Conservation (phyloP, 352 stramenopile species). For the Phytophthora macrochlamydospora region DNA sequence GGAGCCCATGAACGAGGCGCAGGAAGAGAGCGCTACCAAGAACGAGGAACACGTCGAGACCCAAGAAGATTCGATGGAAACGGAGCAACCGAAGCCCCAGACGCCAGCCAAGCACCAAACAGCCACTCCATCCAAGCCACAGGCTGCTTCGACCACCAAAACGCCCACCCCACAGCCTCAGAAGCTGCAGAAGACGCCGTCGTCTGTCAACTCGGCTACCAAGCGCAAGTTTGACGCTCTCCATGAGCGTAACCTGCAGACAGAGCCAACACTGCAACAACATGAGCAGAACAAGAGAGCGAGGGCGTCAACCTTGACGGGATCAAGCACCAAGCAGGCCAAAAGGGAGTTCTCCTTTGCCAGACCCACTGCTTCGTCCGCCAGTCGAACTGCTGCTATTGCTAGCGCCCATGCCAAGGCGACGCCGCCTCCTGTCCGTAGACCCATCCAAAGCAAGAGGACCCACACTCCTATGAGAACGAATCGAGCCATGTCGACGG, state of each 20-base stretch:
- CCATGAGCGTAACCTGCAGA: slow-evolving; percentile 2
- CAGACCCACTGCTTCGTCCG: slow-evolving; percentile 34
- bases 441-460: too few species aligned
- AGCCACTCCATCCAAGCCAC: not conserved
- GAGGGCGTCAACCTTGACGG: slow-evolving; percentile 15
- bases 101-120: not conserved
- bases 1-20: not conserved
- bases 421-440: slow-evolving; percentile 3
- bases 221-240: slow-evolving; percentile 35
- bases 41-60: not conserved
- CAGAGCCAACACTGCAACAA: slow-evolving; percentile 10
- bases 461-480: slow-evolving; percentile 16
- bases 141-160: slow-evolving; percentile 3
- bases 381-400: slow-evolving; percentile 23
- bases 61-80: not conserved
- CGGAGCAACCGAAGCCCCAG: not conserved
- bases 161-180: not conserved
- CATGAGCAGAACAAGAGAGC: slow-evolving; percentile 34
- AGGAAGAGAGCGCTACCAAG: not conserved
- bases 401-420: slow-evolving; percentile 21
- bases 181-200: not conserved
- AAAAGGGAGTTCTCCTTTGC: slow-evolving; percentile 43
- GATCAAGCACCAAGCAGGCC: slow-evolving; percentile 4
- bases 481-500: slow-evolving; percentile 10
- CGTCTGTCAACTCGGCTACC: slow-evolving; percentile 13